Conservation (phyloP, 2,329 filamentous ascomycete species). For the Didymella keratinophila region DNA sequence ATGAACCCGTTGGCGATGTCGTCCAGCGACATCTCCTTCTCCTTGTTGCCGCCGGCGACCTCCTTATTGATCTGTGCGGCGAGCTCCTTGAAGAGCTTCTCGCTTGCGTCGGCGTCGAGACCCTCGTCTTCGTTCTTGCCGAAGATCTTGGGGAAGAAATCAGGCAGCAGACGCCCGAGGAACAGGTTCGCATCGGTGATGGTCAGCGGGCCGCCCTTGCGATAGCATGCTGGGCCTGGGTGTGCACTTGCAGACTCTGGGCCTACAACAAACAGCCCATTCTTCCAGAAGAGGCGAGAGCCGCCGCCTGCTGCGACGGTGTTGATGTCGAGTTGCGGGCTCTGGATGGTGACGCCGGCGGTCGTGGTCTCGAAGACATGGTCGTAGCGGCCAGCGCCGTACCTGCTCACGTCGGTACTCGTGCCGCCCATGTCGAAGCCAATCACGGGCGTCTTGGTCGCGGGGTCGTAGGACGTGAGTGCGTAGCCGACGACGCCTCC, state of each 20-base stretch:
- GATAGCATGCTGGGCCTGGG: slow-evolving; percentile 88
- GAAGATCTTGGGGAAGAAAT: slow-evolving; percentile 96
- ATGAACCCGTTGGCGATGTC: slow-evolving; percentile 90
- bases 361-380: slow-evolving; percentile 95
- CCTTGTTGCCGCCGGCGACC: slow-evolving; percentile 65
- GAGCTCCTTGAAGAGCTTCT: slow-evolving; percentile 76
- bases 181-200: slow-evolving; percentile 95
- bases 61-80: slow-evolving; percentile 81
- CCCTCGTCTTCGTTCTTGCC: slow-evolving; percentile 86
- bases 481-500: slow-evolving; percentile 94
- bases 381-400: slow-evolving; percentile 84
- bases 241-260: slow-evolving; percentile 90
- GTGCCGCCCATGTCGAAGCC: slow-evolving; percentile 97
- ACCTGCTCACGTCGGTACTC: slow-evolving; percentile 88
- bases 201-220: slow-evolving; percentile 86
- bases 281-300: slow-evolving; percentile 83
- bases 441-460: slow-evolving; percentile 85
- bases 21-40: slow-evolving; percentile 74
- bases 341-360: slow-evolving; percentile 92
- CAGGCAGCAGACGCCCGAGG: slow-evolving; percentile 81
- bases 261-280: slow-evolving; percentile 88
- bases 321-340: slow-evolving; percentile 91
- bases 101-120: slow-evolving; percentile 77
- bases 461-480: slow-evolving; percentile 84
- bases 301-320: slow-evolving; percentile 92